These are phyloP conservation scores for Lipomyces spencermartinsiae DNA, from an alignment of 805 yeast genomes.

Conservation along the genomic window DNA sequence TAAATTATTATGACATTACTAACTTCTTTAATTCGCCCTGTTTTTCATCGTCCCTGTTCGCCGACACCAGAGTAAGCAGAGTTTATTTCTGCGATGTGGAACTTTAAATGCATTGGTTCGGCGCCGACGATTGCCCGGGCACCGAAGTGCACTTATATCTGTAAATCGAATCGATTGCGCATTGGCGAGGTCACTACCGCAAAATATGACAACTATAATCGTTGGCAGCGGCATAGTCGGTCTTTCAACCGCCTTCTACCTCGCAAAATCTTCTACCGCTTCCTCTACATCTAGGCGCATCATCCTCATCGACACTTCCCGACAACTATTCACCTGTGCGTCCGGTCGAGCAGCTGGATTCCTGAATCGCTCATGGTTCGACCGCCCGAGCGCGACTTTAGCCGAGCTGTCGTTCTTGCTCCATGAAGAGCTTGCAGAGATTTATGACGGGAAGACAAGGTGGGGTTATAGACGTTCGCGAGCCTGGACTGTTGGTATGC, in stretches of 20 bases:
- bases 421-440: constrained; percentile 35
- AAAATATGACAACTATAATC: constrained; percentile 34
- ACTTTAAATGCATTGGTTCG: too few species aligned
- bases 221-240: constrained; percentile 41
- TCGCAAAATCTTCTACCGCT: constrained; percentile 14
- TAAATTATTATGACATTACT: too few species aligned
- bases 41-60: too few species aligned
- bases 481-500: constrained; percentile 31
- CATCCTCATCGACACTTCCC: constrained; percentile 34
- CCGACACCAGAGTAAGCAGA: too few species aligned
- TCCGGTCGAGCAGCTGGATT: constrained; percentile 40
- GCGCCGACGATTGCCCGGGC: too few species aligned
- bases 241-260: constrained; percentile 37
- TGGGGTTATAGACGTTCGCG: constrained; percentile 40
- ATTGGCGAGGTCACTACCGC: not conserved
- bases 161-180: not conserved
- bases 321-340: constrained; percentile 36
- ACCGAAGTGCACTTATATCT: too few species aligned
- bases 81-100: too few species aligned
- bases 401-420: constrained; percentile 37
- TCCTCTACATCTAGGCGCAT: constrained; percentile 18
- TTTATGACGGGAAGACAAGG: constrained; percentile 24
- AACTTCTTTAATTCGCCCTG: too few species aligned
- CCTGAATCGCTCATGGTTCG: constrained; percentile 36
- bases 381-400: constrained; percentile 26